These are phyloP conservation scores for Pythium volutum DNA, from an alignment of 352 stramenopile genomes.

Conservation along the genomic window DNA sequence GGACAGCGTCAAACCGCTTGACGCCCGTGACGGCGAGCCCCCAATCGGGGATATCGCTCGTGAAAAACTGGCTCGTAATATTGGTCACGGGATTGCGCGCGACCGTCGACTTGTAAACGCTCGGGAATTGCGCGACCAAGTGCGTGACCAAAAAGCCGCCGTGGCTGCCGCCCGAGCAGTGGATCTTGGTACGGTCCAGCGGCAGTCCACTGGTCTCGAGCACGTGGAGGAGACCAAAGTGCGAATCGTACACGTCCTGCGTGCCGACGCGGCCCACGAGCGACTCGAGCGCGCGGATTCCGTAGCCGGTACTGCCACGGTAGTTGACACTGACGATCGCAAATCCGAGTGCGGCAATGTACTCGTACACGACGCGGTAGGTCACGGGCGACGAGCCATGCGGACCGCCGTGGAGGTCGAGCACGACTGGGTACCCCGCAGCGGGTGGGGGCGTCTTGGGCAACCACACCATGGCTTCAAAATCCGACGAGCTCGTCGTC, in stretches of 20 bases:
- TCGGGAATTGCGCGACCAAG: conserved; percentile 92
- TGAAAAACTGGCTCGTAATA: conserved; percentile 91
- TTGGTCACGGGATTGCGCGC: conserved; percentile 93
- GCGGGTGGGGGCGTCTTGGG: conserved; percentile 35
- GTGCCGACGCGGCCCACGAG: conserved; percentile 88
- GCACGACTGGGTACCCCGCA: conserved; percentile 67
- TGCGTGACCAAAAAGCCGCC: conserved; percentile 94
- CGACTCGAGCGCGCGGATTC: conserved; percentile 85
- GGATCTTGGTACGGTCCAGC: conserved; percentile 78
- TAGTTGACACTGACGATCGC: conserved; percentile 95
- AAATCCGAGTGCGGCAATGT: conserved; percentile 87
- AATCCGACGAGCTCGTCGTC: conserved; percentile 47
- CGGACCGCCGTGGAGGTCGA: conserved; percentile 92
- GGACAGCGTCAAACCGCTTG: conserved; percentile 82
- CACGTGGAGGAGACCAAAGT: conserved; percentile 73
- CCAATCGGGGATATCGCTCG: conserved; percentile 97
- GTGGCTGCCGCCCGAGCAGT: conserved; percentile 94
- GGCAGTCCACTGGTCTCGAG: conserved; percentile 57
- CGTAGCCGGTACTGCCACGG: conserved; percentile 94
- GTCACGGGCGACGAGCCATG: conserved; percentile 85
- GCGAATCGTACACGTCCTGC: conserved; percentile 93
- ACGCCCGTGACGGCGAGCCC: conserved; percentile 86
- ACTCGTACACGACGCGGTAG: conserved; percentile 88
- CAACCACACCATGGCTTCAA: conserved; percentile 78
- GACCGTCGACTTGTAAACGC: conserved; percentile 90